A percentile compares a stretch with the other conserved stretches of the same genome.
These are phyloP conservation scores for Exobasidium rhododendri DNA, from an alignment of 1,284 basidiomycete genomes.

Conservation along the genomic window DNA sequence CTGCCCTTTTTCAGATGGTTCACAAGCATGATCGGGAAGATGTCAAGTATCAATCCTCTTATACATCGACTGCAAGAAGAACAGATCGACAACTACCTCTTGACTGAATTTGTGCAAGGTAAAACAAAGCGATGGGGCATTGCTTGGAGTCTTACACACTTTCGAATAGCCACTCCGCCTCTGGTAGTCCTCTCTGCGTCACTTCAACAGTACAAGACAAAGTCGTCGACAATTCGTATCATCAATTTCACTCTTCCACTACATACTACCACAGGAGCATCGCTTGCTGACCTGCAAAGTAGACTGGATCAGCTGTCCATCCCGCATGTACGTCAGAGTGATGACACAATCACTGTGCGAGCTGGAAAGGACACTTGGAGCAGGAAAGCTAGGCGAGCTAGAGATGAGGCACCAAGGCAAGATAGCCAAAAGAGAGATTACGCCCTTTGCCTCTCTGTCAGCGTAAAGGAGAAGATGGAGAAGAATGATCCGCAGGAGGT, in stretches of 20 bases:
- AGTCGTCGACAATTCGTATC: not conserved
- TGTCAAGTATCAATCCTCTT: slow-evolving; percentile 68
- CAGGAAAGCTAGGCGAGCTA: slow-evolving; percentile 5
- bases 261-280: not conserved
- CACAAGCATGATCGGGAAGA: slow-evolving; percentile 84
- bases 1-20: no score
- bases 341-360: not conserved
- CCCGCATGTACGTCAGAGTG: not conserved
- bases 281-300: not conserved
- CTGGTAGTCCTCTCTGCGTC: slow-evolving; percentile 59
- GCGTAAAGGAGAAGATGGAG: no score
- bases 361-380: slow-evolving; percentile 8
- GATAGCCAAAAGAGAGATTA: no score
- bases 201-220: not conserved
- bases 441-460: no score
- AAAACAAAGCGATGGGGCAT: slow-evolving; percentile 83
- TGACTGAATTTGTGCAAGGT: slow-evolving; percentile 78
- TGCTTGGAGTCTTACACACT: slow-evolving; percentile 62
- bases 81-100: slow-evolving; percentile 73
- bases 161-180: slow-evolving; percentile 59
- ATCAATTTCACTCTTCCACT: not conserved
- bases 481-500: no score
- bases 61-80: slow-evolving; percentile 62
- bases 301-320: not conserved
- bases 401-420: no score